Conservation (phyloP, 2,329 filamentous ascomycete species). For the Alternaria sp. region DNA sequence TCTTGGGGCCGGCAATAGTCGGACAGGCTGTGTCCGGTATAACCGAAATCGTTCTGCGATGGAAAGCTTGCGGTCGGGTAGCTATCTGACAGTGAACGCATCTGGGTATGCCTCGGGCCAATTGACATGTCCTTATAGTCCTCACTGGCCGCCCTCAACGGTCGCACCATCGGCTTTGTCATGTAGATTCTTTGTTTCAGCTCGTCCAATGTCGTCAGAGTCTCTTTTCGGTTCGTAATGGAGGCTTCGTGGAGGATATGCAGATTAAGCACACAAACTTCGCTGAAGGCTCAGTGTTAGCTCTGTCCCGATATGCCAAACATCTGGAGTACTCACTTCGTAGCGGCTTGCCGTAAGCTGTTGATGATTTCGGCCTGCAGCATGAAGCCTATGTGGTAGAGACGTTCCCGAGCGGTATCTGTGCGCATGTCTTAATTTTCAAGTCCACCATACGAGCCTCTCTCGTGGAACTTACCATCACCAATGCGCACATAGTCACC, state of each 20-base stretch:
- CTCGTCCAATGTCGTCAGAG: constrained; percentile 43
- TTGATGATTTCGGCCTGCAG: constrained; percentile 51
- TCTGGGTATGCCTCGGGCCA: background rate
- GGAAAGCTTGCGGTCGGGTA: constrained; percentile 31
- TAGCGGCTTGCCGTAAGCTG: constrained; percentile 46
- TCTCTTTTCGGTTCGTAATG: constrained; percentile 43
- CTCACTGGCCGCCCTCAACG: constrained; percentile 12
- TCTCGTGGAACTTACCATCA: constrained; percentile 42
- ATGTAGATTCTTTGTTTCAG: constrained; percentile 47
- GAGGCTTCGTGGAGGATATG: constrained; percentile 46
- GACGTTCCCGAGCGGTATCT: constrained; percentile 46
- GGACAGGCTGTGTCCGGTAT: constrained; percentile 25
- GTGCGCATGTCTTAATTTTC: constrained; percentile 4
- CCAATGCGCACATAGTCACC: constrained; percentile 47
- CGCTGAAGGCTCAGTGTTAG: background rate
- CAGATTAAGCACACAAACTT: constrained; percentile 40
- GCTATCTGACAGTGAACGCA: constrained; percentile 14
- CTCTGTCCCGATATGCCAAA: background rate
- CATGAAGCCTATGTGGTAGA: constrained; percentile 48
- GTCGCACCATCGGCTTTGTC: constrained; percentile 27
- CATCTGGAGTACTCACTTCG: constrained; percentile 29
- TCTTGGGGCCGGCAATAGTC: constrained; percentile 31
- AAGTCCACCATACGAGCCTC: constrained; percentile 13
- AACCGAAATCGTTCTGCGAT: constrained; percentile 13
- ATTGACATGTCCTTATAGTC: constrained; percentile 13